Base-by-base conservation (phyloP, 306 rosid species). In the Inga laurina region DNA sequence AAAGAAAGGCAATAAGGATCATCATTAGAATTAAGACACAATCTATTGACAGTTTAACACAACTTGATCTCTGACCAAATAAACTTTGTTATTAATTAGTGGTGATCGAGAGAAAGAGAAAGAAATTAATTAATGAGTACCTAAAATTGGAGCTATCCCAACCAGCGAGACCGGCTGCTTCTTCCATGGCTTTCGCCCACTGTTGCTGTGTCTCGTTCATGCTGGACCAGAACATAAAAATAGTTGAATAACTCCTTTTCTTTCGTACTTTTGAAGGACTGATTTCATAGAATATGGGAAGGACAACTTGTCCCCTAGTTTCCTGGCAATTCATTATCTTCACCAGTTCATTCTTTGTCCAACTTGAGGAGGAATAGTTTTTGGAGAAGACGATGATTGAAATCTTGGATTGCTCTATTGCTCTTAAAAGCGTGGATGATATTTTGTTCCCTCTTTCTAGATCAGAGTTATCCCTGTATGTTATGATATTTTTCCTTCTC, bases 301-400 rank as follows among this genome's bases (percentile, higher is more conserved):
- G 4, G 0, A 56, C 64, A 56, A 16, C 0, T n/a, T 56, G 64
- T 56, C 27, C 11, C 30, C 30, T n/a, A 21, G 27, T 56, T 8
- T 3, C 21, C 27, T 56, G 78, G 37, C 83, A 81, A 0, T 81
- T 82, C 34, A 85, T 75, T 72, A 85, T 81, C 5, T 74, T 74
- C 4, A 16, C 78, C 0, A 74, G 64, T 39, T 74, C 27, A 16
- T 74, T 44, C 64, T 48, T 27, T 48, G 62, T 41, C 77, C 62
- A 73, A 2, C 34, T 73, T 3, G 62, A 73, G 19, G 43, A 14
- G 11, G 76, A 59, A 46, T 45, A 72, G 22, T 46, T 44, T 27
- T 13, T 24, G 21, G 59, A 72, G 37, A 46, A 72, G 15, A 72
- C 16, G 1, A 72, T 30, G 1, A 73, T 7, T 1, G 43, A 24